A percentile compares a stretch with the other conserved stretches of the same genome.
Conservation (phyloP, 257 asterid genomes). For the Rauvolfia tetraphylla region DNA sequence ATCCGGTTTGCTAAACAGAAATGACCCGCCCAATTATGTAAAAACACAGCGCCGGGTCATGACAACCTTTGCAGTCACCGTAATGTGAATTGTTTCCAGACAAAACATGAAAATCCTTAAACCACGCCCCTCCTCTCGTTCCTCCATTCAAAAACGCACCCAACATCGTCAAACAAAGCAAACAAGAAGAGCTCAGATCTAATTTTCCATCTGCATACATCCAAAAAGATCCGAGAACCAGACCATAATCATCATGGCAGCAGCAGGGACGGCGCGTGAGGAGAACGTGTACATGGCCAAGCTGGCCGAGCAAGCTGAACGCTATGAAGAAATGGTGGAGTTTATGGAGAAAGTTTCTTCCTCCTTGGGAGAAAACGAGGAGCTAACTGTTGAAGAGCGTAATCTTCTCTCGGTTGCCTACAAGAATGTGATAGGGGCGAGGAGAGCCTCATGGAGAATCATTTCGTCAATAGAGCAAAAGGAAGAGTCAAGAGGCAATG, state of each 20-base stretch:
- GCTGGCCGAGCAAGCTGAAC: conserved; percentile 69
- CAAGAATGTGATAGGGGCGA: conserved; percentile 70
- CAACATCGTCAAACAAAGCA: background rate
- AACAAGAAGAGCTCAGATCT: conserved; percentile 18
- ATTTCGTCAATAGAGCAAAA: conserved; percentile 76
- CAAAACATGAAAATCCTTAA: conserved; percentile 4
- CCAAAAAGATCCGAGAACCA: background rate
- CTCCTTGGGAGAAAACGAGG: conserved; percentile 43
- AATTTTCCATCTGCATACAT: conserved; percentile 5
- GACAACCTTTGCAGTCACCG: background rate
- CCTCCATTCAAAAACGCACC: conserved; percentile 11
- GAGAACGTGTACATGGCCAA: conserved; percentile 78
- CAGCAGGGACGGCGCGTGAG: conserved; percentile 45
- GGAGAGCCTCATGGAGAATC: conserved; percentile 73
- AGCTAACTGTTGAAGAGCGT: conserved; percentile 64
- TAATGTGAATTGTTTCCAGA: background rate
- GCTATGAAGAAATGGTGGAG: conserved; percentile 81
- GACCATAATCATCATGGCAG: conserved; percentile 26
- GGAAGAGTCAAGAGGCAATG: conserved; percentile 78
- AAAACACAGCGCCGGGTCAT: background rate
- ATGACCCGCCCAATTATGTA: background rate
- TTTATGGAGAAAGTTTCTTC: conserved; percentile 64
- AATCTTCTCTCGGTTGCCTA: conserved; percentile 71
- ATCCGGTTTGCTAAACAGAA: background rate
- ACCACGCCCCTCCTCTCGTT: conserved; percentile 17